Evolutionary conservation across 2,329 filamentous ascomycete species (phyloP), one percentile per base, ranked within the genome.

Genomic region (Coleophoma cylindrospora): DNA sequence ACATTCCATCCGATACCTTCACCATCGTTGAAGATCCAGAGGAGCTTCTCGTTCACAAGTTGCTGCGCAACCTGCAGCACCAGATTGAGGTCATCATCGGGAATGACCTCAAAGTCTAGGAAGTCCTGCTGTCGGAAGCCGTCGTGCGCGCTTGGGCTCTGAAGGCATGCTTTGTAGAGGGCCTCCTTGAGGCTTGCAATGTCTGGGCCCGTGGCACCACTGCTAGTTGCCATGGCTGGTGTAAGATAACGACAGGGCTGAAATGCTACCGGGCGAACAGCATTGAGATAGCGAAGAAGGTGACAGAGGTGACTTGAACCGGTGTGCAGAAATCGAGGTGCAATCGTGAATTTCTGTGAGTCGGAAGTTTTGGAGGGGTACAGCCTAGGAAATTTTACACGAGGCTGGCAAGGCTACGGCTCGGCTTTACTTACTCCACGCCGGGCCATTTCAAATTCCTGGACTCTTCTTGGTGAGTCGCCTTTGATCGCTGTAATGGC

Each of bases 31-130:
- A 76, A 72, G 21, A 72, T 69, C 51, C 76, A 73, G 58, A 85
- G 78, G 36, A 84, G 73, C 63, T 79, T 80, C 61, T 86, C 81
- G 59, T 81, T 72, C 52, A 75, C 76, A 47, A 86, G 73, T 34
- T 68, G 71, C 66, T 84, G 79, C 38, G 84, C 72, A 14, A 83
- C 75, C 49, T 70, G 68, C 50, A 81, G 65, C 19, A 85, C 74
- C 43, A 77, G 71, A 61, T 72, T 65, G 54, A 81, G 66, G 63
- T 84, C 76, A 53, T 76, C 70, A 45, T 77, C 74, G 5, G 80
- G 79, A 45, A 84, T 75, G 54, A 84, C 72, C 51, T 75, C 73
- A 50, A 84, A 71, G 22, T 73, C 74, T 51, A 80, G 66, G 37
- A 86, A 69, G 57, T 84, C 80, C 34, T 76, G 71, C 62, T 85